Evolutionary conservation across 371 early-diverging fungal genomes (phyloP).

Genomic region (Dichotomocladium elegans): DNA sequence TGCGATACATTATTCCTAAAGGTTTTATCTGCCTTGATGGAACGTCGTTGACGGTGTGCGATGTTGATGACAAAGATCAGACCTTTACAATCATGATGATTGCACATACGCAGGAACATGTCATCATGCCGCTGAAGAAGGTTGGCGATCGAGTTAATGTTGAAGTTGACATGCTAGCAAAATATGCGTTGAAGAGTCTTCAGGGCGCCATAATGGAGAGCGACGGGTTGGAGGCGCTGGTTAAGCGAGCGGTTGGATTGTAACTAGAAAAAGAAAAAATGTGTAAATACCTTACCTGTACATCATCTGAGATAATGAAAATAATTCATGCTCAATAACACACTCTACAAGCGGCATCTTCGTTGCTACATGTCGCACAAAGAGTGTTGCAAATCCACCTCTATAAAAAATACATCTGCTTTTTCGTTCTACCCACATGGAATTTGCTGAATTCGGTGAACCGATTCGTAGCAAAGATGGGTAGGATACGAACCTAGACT

Average conservation of each 20-base stretch:
- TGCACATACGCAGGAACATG: slow-evolving; percentile 84
- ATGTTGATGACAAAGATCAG: slow-evolving; percentile 69
- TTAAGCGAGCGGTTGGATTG: slow-evolving; percentile 23
- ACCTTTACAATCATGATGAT: slow-evolving; percentile 95
- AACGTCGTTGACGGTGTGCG: slow-evolving; percentile 90
- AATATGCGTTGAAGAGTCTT: slow-evolving; percentile 85
- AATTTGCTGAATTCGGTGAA: no score
- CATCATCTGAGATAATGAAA: no score
- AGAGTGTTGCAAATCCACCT: no score
- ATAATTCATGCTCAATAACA: no score
- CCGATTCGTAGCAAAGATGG: no score
- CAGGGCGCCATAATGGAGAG: slow-evolving; percentile 48
- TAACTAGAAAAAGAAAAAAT: no score
- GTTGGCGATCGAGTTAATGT: slow-evolving; percentile 84
- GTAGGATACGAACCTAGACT: no score
- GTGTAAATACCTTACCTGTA: no score
- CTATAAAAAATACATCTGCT: no score
- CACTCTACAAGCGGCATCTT: no score
- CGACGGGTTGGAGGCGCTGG: slow-evolving; percentile 33
- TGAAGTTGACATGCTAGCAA: slow-evolving; percentile 96
- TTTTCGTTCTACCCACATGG: no score
- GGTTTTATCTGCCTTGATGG: slow-evolving; percentile 94
- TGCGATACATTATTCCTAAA: slow-evolving; percentile 89
- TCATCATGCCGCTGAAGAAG: slow-evolving; percentile 75
- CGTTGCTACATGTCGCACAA: no score